Base-by-base conservation (phyloP, 2,329 filamentous ascomycete species). In the Coniochaeta sp. region DNA sequence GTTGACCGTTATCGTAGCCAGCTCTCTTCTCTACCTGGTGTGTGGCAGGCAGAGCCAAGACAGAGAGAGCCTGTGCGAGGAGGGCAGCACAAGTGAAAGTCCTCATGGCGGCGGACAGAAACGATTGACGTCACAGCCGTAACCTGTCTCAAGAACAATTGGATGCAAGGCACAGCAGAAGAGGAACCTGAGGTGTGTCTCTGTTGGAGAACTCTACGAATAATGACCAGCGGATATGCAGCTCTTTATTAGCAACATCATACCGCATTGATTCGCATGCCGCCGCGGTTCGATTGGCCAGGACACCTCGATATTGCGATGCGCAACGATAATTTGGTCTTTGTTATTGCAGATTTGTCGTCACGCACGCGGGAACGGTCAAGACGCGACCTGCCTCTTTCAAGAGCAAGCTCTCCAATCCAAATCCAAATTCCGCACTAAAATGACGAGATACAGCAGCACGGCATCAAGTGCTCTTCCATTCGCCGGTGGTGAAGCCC, bases 1-100 rank as follows among this genome's bases (percentile, higher is more conserved):
- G 84, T 62, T 87, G 76, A 6, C 83, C 84, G 50, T 82, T 68
- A 11, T 69, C 67, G 65, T 84, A 84, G 54, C 54, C 54, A 24
- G 54, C 54, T 36, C 54, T 22, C 54, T 57, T 57, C 22, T 57
- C 54, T 7, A 57, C 14, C 34, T 57, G 54, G 6, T 26, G 47
- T 17, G 47, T 28, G 24, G 24, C n/a, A 22, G 47, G 47, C 22
- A 52, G 47, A 28, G 22, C 47, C 19, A 52, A 11, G 22, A 52
- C 47, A 52, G 47, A 52, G 24, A 52, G 47, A 16, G 24, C 26
- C 12, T 52, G 47, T n/a, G 47, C 47, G 24, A 52, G 26, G 26
- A 52, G 11, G 24, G 47, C 38, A 40, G 17, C 47, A 52, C 24
- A 22, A n/a, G 47, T n/a, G 9, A 5, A 52, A 7, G 47, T 31